Evolutionary conservation across 2,329 filamentous ascomycete genomes (phyloP), one percentile per base, ranked within the genome.

Genomic region (Stenocarpella maydis): DNA sequence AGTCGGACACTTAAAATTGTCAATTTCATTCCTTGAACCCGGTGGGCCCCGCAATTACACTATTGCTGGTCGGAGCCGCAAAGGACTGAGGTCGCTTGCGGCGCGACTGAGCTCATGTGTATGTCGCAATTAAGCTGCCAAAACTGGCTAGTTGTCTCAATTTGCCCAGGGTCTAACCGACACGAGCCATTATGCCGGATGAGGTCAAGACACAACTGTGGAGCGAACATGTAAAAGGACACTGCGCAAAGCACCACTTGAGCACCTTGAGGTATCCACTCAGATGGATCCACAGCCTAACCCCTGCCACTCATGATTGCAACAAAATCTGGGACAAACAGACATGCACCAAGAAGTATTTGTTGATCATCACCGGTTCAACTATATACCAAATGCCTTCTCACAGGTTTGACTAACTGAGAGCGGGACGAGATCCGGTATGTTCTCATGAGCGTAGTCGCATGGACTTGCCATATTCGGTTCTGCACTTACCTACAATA

Each of bases 91-190:
- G 41, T 24, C 8, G 58, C 58, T 47, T 61, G 41, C 41, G 41
- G 31, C 24, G 58, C 47, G 58, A 61, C 28, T 47, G 55, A 37
- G 58, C 58, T 61, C 28, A 24, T 47, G 55, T 26, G 41, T 49
- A 49, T 17, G 47, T 49, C 15, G 47, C 24, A 34, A 21, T 17
- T 45, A n/a, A 61, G 26, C 58, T 61, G 41, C 58, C 41, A 10
- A 12, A 47, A 47, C n/a, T 7, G 41, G 58, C 28, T 61, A 61
- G 24, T 47, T 26, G 26, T 47, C 58, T 61, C 26, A 61, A 24
- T 12, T 61, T 21, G 41, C 19, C 19, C 26, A 24, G 19, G 28
- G 5, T n/a, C 41, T 31, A 47, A 26, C 55, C 55, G 41, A 61
- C 39, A 45, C 14, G 55, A 61, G 24, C 55, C 55, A 31, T 45